Evolutionary conservation across 169 alveolate genomes (phyloP), one percentile per base, ranked within the genome.

Genomic region (Hepatocystis sp.): DNA sequence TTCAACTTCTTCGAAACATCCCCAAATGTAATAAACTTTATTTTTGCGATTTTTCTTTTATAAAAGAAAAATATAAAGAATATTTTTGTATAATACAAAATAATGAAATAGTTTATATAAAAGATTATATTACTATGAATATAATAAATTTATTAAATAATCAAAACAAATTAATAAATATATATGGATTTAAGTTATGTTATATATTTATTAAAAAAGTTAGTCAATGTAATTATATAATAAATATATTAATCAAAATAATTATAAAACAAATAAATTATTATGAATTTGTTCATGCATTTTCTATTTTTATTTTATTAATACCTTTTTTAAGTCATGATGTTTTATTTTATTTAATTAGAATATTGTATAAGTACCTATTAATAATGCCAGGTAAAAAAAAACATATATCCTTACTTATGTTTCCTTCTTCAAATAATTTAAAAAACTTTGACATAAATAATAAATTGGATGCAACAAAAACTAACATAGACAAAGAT

Each of bases 101-200:
- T 8, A 76, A 76, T 76, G 76, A 76, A 42, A 76, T 76, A 11
- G 19, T 58, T 4, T 76, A 58, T 63, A 76, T 76, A 11, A 51
- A 36, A 0, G 53, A 71, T 13, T 27, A 23, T 0, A 51, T 76
- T 0, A 58, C 64, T 2, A 27, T 76, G 21, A 10, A 76, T 30
- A 63, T 76, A 27, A 47, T 76, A 8, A 11, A 76, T 25, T 13
- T 76, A 8, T 27, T 76, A 7, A 58, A 58, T 46, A 49, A 36
- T 23, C 65, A 58, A 13, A 49, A 76, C 13, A 56, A 76, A 46
- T 11, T 44, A 0, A 28, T 39, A 17, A 40, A 64, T 7, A 30
- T 15, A 0, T 58, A n/a, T 17, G 88, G 66, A 0, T 51, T 76
- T 34, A 17, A 25, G 44, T 25, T 76, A 44, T 76, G 66, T 4